Evolutionary conservation across 73 alveolate genomes (phyloP), one percentile per base, ranked within the genome.

Genomic region (Paramecium sonneborni): DNA sequence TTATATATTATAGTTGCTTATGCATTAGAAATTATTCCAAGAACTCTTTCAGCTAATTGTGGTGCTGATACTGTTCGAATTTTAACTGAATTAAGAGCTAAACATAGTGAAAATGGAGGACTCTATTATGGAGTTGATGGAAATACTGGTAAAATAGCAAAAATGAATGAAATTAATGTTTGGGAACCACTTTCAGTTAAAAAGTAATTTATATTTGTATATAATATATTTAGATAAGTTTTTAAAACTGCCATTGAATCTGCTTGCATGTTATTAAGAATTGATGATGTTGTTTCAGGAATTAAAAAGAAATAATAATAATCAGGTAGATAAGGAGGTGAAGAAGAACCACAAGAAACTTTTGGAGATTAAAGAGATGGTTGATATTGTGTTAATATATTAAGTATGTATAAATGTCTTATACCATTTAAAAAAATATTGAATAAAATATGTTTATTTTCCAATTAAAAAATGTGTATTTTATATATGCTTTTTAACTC

Each of bases 141-240:
- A 56, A 97, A 98, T 85, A 95, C 98, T 41, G 99, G 99, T 41
- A 95, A 93, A 57, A 96, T 98, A 86, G 98, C 99, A 14, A 96
- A 97, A 93, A 96, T 98, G 99, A 95, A 94, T 93, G 99, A 94
- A 28, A 34, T 96, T 55, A 95, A 97, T 92, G 96, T 98, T 41
- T 98, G 99, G 98, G 99, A 98, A 93, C 98, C 99, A 38, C 95
- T 98, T 24, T 99, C 99, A 30, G 99, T 98, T 92, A 98, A 98
- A 95, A 76, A 69, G 91, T 79, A 21, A 10, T 3, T 79, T 11
- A 79, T 3, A 20, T 6, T 8, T 20, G n/a, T n/a, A 15, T 18
- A 11, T 52, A 52, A 8, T 23, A n/a, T 26, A 9, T 79, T 43
- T 79, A 97, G 85, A 57, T 55, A 97, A 96, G 97, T 97, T 48